Percentiles rank a stretch among this genome's conserved stretches.
Evolutionary conservation across 1,139 yeast genomes (phyloP).

Genomic region (Lodderomyces orthopsilosis): DNA sequence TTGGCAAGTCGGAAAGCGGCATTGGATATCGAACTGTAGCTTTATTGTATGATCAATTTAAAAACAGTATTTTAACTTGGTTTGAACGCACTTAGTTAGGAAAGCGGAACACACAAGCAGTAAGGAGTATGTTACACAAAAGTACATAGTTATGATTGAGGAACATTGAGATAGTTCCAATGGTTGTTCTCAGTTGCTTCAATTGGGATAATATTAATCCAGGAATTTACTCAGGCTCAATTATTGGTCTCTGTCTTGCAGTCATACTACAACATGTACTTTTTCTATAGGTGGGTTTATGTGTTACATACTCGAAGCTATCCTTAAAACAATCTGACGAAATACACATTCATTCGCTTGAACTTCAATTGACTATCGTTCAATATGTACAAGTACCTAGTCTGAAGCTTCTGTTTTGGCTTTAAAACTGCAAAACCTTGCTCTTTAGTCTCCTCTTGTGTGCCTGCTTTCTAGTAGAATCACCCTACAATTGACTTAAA

Average conservation of each 20-base stretch:
- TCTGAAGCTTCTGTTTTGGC: neutral
- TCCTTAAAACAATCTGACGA: neutral
- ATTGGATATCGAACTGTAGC: neutral
- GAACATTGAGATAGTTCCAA: neutral
- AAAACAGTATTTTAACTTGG: neutral
- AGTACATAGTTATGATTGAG: neutral
- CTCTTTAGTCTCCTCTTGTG: neutral
- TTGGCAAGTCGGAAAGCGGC: neutral
- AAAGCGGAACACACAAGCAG: neutral
- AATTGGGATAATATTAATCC: neutral
- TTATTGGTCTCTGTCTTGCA: neutral
- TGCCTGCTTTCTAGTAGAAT: neutral
- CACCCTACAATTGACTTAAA: neutral
- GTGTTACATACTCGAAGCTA: neutral
- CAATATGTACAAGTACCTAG: neutral
- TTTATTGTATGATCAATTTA: too few species aligned
- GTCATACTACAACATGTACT: neutral
- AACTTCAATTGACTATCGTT: neutral
- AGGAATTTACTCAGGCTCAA: neutral
- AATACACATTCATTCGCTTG: neutral
- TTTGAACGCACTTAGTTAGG: neutral
- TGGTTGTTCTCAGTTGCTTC: neutral
- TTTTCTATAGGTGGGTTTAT: neutral
- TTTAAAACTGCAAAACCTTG: neutral
- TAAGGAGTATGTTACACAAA: neutral